phyloP scores from a whole-genome alignment of 805 yeast genomes.

The Candida endomychidarum region DNA sequence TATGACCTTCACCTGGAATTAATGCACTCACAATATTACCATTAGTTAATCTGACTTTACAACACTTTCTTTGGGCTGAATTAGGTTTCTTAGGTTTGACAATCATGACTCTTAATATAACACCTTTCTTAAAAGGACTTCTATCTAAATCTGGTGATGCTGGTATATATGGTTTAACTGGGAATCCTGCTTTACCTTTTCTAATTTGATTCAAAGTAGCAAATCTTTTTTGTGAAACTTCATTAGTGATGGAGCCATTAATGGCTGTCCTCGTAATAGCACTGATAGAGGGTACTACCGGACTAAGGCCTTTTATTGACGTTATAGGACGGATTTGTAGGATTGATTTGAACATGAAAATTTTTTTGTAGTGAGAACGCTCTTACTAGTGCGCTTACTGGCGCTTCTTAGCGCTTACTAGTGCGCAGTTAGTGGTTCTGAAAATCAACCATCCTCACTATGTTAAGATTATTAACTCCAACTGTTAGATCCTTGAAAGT shows the following conservation, averaged over 20 bases:
- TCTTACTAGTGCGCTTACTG: too few species aligned
- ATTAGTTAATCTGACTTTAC: conserved; percentile 88
- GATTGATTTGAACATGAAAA: conserved; percentile 5
- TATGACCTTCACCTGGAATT: conserved; percentile 98
- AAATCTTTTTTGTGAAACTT: conserved; percentile 51
- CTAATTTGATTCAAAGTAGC: conserved; percentile 80
- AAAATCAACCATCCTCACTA: background rate
- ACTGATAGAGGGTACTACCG: too few species aligned
- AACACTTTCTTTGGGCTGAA: conserved; percentile 96
- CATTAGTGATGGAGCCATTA: conserved; percentile 6
- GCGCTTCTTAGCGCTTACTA: too few species aligned
- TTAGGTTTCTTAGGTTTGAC: conserved; percentile 97
- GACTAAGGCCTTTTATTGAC: background rate
- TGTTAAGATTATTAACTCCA: background rate
- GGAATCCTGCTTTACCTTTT: conserved; percentile 55
- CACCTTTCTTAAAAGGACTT: conserved; percentile 92
- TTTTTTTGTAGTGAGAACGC: background rate
- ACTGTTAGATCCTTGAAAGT: background rate
- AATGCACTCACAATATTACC: conserved; percentile 89
- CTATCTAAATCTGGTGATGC: conserved; percentile 79
- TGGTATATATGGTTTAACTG: conserved; percentile 49
- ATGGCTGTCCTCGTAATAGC: too few species aligned
- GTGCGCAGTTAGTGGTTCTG: background rate
- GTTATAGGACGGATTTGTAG: background rate
- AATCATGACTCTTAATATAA: conserved; percentile 89